Base-by-base conservation (phyloP, 2,329 filamentous ascomycete species). In the Fusarium continuum region DNA sequence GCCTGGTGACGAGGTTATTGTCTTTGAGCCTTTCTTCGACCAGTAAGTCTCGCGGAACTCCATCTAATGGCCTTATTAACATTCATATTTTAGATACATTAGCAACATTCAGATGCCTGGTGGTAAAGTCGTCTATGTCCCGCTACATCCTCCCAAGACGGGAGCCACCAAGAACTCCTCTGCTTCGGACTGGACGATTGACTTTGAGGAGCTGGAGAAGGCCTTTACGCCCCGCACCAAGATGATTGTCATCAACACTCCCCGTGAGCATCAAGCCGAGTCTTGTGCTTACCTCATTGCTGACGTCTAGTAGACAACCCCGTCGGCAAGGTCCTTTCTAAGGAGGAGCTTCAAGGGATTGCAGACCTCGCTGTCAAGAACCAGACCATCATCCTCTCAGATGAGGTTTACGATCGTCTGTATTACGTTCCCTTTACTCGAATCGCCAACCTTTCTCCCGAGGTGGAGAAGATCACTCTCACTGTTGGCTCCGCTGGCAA, bases 41-140 rank as follows among this genome's bases (percentile, higher is more conserved):
- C 95, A 99, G 88, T 91, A 46, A 54, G 73, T 68, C 5, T 8
- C 14, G n/a, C n/a, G n/a, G n/a, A n/a, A n/a, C n/a, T n/a, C n/a
- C n/a, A n/a, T n/a, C n/a, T n/a, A n/a, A n/a, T n/a, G n/a, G n/a
- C n/a, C n/a, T n/a, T n/a, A n/a, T n/a, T 65, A 38, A 72, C 28
- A 13, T 20, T 5, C 9, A 3, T 32, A 1, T n/a, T n/a, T n/a
- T 34, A 76, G 74, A 55, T 76, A 98, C 76, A 96, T 99, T 68
- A 93, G 90, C 82, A 99, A 99, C 78, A 98, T 99, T 65, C 91
- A 97, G 77, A 98, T 99, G 93, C 89, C 95, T 1, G 95, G 95
- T 46, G 95, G 95, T 67, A 96, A 90, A 74, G 92, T 98, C 64
- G 90, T 94, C 69, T 98, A 97, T 74, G 94, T 98, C 20, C 93